Percentiles rank a stretch among this genome's conserved stretches.
Evolutionary conservation across 2,329 filamentous ascomycete species (phyloP).

Genomic region (Chrysoporthe puriensis): DNA sequence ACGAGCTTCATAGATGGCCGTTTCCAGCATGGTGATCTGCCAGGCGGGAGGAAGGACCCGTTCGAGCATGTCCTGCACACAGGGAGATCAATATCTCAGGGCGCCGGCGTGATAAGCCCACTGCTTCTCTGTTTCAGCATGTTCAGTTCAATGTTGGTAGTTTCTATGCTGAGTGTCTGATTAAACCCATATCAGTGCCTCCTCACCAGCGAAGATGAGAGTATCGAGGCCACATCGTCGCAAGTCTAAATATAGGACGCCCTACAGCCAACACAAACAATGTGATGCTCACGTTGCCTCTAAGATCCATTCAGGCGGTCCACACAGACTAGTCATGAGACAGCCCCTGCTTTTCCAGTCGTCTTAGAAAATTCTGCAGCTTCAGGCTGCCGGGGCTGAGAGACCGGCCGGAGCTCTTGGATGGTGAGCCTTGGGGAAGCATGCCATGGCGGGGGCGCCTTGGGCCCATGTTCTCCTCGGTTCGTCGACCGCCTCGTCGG

Average conservation of each 20-base stretch:
- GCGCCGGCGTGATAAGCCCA: no score
- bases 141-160: slow-evolving; percentile 5
- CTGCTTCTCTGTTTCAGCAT: background rate
- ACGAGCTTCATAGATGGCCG: no score
- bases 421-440: background rate
- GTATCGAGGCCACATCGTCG: slow-evolving; percentile 16
- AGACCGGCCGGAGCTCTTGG: slow-evolving; percentile 1
- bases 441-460: slow-evolving; percentile 1
- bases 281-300: background rate
- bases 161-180: slow-evolving; percentile 22
- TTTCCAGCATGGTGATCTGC: no score
- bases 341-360: slow-evolving; percentile 27
- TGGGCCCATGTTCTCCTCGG: slow-evolving; percentile 11
- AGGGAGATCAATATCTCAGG: background rate
- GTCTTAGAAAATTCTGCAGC: slow-evolving; percentile 27
- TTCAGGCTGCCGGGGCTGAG: slow-evolving; percentile 27
- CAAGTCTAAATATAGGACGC: slow-evolving; percentile 18
- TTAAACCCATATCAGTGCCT: slow-evolving; percentile 12
- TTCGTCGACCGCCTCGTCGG: background rate
- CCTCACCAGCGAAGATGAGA: slow-evolving; percentile 25
- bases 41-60: no score
- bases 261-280: slow-evolving; percentile 5
- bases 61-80: no score
- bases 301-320: slow-evolving; percentile 8
- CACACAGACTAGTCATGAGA: slow-evolving; percentile 25